Percentiles rank a stretch among this genome's conserved stretches.
Evolutionary conservation across 1,284 basidiomycete species (phyloP).

Genomic region (Microbotryum scabiosae): DNA sequence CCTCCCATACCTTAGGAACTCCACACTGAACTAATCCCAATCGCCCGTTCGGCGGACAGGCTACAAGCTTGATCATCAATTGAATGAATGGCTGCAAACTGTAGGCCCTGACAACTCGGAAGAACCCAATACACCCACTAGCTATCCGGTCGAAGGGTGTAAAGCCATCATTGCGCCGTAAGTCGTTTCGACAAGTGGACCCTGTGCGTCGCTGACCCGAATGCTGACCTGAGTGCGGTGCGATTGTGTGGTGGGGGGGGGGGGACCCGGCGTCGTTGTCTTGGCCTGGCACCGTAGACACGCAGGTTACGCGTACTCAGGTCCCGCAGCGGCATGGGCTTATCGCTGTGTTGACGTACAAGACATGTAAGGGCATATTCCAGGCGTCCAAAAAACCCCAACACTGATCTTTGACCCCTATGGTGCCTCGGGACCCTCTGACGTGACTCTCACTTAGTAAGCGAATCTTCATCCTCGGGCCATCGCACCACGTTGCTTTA

Average conservation of each 20-base stretch:
- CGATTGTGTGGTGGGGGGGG: too few relatives aligned
- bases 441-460: conserved; percentile 10
- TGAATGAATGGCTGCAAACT: conserved; percentile 55
- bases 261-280: not conserved
- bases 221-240: too few relatives aligned
- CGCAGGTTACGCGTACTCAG: conserved; percentile 93
- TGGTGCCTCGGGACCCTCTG: not conserved
- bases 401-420: not conserved
- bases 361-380: conserved; percentile 54
- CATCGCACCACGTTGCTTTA: conserved; percentile 87
- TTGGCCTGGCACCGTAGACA: conserved; percentile 52
- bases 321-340: conserved; percentile 88
- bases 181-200: conserved; percentile 39
- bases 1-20: not conserved
- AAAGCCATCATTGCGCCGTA: conserved; percentile 96
- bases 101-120: conserved; percentile 41
- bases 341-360: conserved; percentile 78
- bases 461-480: conserved; percentile 87
- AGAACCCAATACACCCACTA: conserved; percentile 44
- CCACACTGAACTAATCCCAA: conserved; percentile 5
- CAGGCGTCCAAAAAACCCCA: too few relatives aligned
- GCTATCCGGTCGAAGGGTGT: conserved; percentile 62
- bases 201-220: too few relatives aligned
- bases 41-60: conserved; percentile 44
- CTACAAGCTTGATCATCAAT: conserved; percentile 52